Base-by-base conservation (phyloP, 2,329 filamentous ascomycete genomes). In the Neurospora sp. region DNA sequence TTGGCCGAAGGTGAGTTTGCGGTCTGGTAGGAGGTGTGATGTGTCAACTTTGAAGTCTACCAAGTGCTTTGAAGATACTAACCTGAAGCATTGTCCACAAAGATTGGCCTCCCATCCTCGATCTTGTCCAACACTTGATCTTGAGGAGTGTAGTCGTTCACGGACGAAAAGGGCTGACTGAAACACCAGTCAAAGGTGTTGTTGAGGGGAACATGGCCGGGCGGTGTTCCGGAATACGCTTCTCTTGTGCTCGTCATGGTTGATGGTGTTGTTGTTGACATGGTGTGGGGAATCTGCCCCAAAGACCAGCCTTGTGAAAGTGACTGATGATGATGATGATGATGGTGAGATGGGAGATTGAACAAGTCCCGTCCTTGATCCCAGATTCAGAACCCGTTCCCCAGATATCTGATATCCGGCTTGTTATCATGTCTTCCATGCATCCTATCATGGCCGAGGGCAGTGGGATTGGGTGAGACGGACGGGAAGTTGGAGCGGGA, bases 31-130 rank as follows among this genome's bases (percentile, higher is more conserved):
- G 5, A 28, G 66, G 10, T n/a, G 5, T 8, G 17, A 62, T 17
- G 6, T 36, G 67, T 71, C 38, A 73, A 68, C 43, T 15, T 70
- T 36, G 19, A 36, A 11, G 39, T 37, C 67, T 33, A 10, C 23
- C 40, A 10, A 69, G 36, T 68, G 11, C n/a, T 66, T 33, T 65
- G 28, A 43, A 33, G 36, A 17, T 11, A 71, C 79, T 72, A 73
- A 82, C 81, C 79, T 37, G 77, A 77, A 68, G 78, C 78, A 69
- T 82, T 77, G 71, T 83, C 81, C 28, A 82, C 76, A 70, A 82
- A 82, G 69, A 82, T 78, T 23, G 78, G 77, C 52, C 77, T 73
- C 36, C 76, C 74, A 0, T 77, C 75, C 28, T 77, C 75, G 52
- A 81, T 77, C n/a, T 68, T 75, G 3, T 78, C 74, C 5, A 83